These are phyloP conservation scores for Yamadazyma oceani DNA, from an alignment of 1,139 yeast genomes.

Conservation along the genomic window DNA sequence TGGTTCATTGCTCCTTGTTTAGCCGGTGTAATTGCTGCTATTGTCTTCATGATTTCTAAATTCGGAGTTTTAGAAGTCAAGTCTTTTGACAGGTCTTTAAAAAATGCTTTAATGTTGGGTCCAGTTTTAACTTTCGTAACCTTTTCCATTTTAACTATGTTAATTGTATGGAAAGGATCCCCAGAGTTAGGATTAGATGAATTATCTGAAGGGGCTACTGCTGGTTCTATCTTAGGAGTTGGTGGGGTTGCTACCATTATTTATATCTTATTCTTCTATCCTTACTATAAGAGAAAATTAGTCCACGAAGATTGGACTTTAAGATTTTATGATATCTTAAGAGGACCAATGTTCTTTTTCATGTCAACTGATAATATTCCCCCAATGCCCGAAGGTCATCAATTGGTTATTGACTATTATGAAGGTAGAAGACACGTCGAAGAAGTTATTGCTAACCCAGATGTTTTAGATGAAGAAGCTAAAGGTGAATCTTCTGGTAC, in stretches of 20 bases:
- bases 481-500: conserved; percentile 14
- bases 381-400: conserved; percentile 62
- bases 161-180: conserved; percentile 70
- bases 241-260: conserved; percentile 56
- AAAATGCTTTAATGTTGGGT: conserved; percentile 56
- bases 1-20: conserved; percentile 81
- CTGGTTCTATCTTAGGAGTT: conserved; percentile 60
- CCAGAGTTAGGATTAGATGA: conserved; percentile 59
- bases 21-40: conserved; percentile 64
- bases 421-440: conserved; percentile 53
- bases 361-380: conserved; percentile 59
- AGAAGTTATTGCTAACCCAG: conserved; percentile 14
- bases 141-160: conserved; percentile 62
- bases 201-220: conserved; percentile 50
- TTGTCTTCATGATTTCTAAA: conserved; percentile 60
- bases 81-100: conserved; percentile 38
- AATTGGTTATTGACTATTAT: conserved; percentile 62
- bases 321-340: conserved; percentile 53
- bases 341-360: conserved; percentile 61
- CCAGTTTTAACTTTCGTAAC: conserved; percentile 64
- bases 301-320: conserved; percentile 69
- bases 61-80: conserved; percentile 61
- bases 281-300: conserved; percentile 62
- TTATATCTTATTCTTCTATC: conserved; percentile 57
- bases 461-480: conserved; percentile 19